Base-by-base conservation (phyloP, 768 basidiomycete species). In the Naganishia vishniacii region DNA sequence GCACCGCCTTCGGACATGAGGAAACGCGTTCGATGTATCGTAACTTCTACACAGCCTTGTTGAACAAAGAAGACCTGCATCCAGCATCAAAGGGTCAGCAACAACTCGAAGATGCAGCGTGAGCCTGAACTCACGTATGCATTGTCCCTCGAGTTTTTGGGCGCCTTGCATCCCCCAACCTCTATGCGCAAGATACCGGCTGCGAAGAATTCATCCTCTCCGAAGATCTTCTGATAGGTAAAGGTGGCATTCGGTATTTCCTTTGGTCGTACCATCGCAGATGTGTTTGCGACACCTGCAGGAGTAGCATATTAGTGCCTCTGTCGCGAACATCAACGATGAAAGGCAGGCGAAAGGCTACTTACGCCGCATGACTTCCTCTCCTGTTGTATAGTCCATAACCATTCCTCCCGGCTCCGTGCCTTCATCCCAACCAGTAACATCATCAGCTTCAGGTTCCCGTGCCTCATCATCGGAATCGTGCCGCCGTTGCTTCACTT, bases 121-220 rank as follows among this genome's bases (percentile, higher is more conserved):
- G 13, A 51, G 18, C 15, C 12, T 1, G n/a, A 13, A 81, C 88
- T 69, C 67, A 91, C 90, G 74, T 89, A 93, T 26, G 89, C 89
- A 69, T 98, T 99, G 72, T 98, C 95, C 73, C 88, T 92, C 1
- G 91, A 85, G 25, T 84, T 83, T 75, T 98, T 98, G 65, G 83
- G 85, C 15, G 88, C 88, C 77, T 99, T 99, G 65, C 83, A 81
- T n/a, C 84, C 83, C 7, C 83, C 80, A 0, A 88, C 84, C 4
- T 91, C 91, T 42, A 98, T 87, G 59, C 83, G 81, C 47, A 98
- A 81, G 67, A 91, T 84, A 0, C 95, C 95, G 31, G 90, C 87
- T 0, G 92, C 94, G 65, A 97, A 85, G 73, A 89, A 97, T 47
- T 89, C 85, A 48, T 85, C 88, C 67, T 98, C 94, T 28, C 87